Base-by-base conservation (phyloP, 225 moss, liverwort and hornwort genomes). In the Sphagnum contortum region DNA sequence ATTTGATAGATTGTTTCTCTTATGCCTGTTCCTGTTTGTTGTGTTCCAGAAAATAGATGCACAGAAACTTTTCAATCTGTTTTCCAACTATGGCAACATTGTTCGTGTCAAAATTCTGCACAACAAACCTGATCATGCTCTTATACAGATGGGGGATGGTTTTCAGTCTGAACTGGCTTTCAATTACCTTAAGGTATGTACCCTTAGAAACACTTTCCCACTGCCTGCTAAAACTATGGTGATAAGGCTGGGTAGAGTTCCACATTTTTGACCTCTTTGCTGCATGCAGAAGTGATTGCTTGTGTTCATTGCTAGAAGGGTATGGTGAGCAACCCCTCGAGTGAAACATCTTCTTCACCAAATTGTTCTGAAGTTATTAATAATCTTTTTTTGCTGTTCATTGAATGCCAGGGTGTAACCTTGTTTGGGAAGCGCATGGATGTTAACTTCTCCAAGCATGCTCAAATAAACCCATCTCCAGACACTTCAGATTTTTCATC, bases 51-150 rank as follows among this genome's bases (percentile, higher is more conserved):
- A 91, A 80, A 83, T 98, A 70, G 96, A 98, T 65, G 83, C 90
- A 5, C 92, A 98, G 65, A 98, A 92, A 74, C 83, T 98, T 12
- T 98, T 98, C 79, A 98, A 98, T 70, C 68, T 98, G n/a, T 93
- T 98, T n/a, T 98, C 96, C 46, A 98, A 98, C 73, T 98, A 98
- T 48, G 96, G 96, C 62, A 98, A 98, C 63, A 98, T 98, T 58
- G 92, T 92, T 78, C 88, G 96, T 3, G 91, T 98, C 70, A 98
- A 98, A 81, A 89, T 92, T 50, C 77, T 98, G 69, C 96, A 98
- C 83, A 98, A 98, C 87, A 98, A 98, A 77, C 96, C 96, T 14
- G 96, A 98, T 77, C 96, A 98, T 74, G 96, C 96, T 64, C 92
- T 98, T 29, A 91, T 98, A 68, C 96, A 98, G 72, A 98, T 98